These are phyloP conservation scores for Fusarium denticulatum DNA, from an alignment of 2,329 filamentous ascomycete species.

Conservation along the genomic window DNA sequence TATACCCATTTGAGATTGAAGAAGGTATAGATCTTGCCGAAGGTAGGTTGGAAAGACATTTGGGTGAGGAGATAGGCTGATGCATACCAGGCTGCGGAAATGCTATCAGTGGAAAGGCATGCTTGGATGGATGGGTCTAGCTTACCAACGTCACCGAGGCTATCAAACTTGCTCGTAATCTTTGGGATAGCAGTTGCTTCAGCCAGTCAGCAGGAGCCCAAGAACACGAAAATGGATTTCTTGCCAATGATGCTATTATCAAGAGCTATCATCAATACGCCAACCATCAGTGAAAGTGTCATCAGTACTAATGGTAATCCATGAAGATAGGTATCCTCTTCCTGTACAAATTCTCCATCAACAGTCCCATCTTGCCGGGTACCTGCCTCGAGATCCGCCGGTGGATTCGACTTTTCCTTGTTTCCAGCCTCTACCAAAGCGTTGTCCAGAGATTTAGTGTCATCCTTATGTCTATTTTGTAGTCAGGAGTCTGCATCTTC, in stretches of 20 bases:
- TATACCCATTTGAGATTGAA: slow-evolving; percentile 48
- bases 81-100: slow-evolving; percentile 46
- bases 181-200: slow-evolving; percentile 41
- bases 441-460: accelerated
- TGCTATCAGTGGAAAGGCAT: background rate
- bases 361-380: background rate
- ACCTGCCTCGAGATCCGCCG: background rate
- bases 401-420: background rate
- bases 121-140: background rate
- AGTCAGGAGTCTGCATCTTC: accelerated
- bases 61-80: slow-evolving; percentile 42
- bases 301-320: slow-evolving; percentile 21
- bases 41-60: slow-evolving; percentile 42
- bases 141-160: slow-evolving; percentile 45
- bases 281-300: slow-evolving; percentile 32
- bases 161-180: slow-evolving; percentile 46
- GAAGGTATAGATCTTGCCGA: slow-evolving; percentile 47
- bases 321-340: slow-evolving; percentile 20
- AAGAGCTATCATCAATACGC: slow-evolving; percentile 32
- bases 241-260: slow-evolving; percentile 39
- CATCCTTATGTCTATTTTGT: background rate
- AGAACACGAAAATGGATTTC: accelerated
- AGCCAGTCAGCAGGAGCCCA: background rate
- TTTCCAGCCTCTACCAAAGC: accelerated
- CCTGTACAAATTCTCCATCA: background rate